Percentiles rank a stretch among this genome's conserved stretches.
These are phyloP conservation scores for Spergularia bocconei DNA, from an alignment of 148 eudicot species.

Conservation along the genomic window DNA sequence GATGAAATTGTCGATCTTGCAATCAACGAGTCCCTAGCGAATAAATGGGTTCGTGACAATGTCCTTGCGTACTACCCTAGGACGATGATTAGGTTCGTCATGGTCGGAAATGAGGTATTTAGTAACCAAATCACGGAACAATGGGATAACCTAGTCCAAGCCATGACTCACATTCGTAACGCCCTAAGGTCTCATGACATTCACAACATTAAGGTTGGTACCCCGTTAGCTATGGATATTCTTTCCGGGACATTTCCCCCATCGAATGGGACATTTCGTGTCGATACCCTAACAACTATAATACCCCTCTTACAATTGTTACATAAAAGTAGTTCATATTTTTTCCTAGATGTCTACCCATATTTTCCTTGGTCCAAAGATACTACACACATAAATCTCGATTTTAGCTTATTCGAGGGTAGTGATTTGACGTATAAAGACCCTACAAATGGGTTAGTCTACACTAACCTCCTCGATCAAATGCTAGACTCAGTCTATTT, in stretches of 20 bases:
- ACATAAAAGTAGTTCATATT: constrained; percentile 40
- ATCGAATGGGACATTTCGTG: constrained; percentile 55
- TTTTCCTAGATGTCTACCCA: constrained; percentile 70
- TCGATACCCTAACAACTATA: constrained; percentile 34
- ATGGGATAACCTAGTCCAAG: constrained; percentile 63
- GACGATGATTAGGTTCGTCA: constrained; percentile 55
- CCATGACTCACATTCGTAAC: constrained; percentile 46
- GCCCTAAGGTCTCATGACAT: constrained; percentile 37
- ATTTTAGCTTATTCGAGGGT: constrained; percentile 46
- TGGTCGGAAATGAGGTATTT: constrained; percentile 78
- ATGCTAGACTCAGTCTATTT: constrained; percentile 67
- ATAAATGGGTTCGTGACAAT: constrained; percentile 56
- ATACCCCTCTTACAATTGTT: constrained; percentile 51
- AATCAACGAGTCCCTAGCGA: constrained; percentile 41
- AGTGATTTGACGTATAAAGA: constrained; percentile 41
- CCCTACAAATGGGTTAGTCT: constrained; percentile 43
- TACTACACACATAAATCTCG: constrained; percentile 40
- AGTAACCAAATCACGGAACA: constrained; percentile 29
- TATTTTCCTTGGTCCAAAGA: constrained; percentile 68
- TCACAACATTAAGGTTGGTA: constrained; percentile 59
- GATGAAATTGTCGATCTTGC: constrained; percentile 51
- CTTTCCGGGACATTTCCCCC: constrained; percentile 62
- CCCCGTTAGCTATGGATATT: constrained; percentile 88
- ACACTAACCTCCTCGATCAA: constrained; percentile 75
- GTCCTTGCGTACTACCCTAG: constrained; percentile 61